Percentiles rank a stretch among this genome's conserved stretches.
Evolutionary conservation across 2,329 filamentous ascomycete genomes (phyloP).

Genomic region (Colletotrichum theobromicola): DNA sequence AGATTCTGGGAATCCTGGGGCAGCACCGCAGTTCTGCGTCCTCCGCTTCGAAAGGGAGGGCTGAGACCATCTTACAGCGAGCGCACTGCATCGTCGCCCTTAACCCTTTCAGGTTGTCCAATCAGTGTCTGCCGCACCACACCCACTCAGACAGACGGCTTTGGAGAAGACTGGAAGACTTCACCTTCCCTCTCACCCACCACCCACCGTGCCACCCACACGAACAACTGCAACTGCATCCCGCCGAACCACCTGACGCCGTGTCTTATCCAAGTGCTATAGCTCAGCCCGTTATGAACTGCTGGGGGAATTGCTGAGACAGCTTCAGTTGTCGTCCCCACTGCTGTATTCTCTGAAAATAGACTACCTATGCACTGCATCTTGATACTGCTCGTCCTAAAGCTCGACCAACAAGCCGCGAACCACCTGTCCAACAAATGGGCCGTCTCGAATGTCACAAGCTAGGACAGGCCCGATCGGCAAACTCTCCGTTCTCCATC

Average conservation of each 20-base stretch:
- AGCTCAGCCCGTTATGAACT: neutral
- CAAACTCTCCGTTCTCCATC: neutral
- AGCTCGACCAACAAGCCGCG: neutral
- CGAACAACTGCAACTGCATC: neutral
- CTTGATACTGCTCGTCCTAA: neutral
- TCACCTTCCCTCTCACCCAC: neutral
- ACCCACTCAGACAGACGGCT: neutral
- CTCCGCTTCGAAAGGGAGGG: neutral
- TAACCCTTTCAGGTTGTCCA: neutral
- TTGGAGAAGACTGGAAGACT: neutral
- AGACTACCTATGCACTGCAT: too few relatives aligned
- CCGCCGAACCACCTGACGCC: neutral
- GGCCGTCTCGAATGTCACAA: neutral
- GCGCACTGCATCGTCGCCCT: neutral
- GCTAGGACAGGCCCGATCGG: neutral
- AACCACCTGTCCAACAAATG: neutral
- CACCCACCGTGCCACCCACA: neutral
- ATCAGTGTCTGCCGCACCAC: neutral
- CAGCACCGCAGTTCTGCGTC: neutral
- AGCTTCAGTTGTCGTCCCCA: neutral
- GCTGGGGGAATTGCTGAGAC: neutral
- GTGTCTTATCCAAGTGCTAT: neutral
- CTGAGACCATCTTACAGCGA: neutral
- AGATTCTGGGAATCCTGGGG: slow-evolving; percentile 12
- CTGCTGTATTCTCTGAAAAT: neutral